Base-by-base conservation (phyloP, 495 filamentous ascomycete genomes). In the Talaromyces wortmannii region DNA sequence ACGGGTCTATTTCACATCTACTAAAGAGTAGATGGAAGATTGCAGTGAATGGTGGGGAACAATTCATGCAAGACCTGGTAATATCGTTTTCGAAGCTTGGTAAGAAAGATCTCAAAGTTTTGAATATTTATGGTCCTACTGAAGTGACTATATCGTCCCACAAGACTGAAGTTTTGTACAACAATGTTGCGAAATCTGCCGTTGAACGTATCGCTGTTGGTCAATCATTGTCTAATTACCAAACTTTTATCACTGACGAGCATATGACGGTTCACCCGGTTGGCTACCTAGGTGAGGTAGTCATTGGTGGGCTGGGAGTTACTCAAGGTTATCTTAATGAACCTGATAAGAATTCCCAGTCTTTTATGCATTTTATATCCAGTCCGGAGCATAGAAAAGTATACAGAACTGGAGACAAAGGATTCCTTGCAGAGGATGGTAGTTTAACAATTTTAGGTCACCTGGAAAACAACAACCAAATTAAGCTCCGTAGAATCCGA, bases 401-500 rank as follows among this genome's bases (percentile, higher is more conserved):
- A 57, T 68, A 78, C 53, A 64, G 66, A 0, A 77, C 74, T 0
- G 73, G 78, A 3, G 76, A 81, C 51, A 51, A 52, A 0, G 73
- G 71, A 2, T 58, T 78, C 0, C 16, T 33, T 6, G 5, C 5
- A 15, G 30, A 18, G 12, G 50, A 53, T 23, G 23, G 74, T 55
- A 11, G 55, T 0, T 40, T 83, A 1, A 45, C 69, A 0, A 60
- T 77, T 40, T 45, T 62, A 0, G 68, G 69, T 4, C 73, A 80
- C 2, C 68, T 78, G 4, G 58, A 48, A 0, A 77, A 76, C 5
- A 56, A 77, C 58, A 71, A 63, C 0, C 75, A 80, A 55, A 59
- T 83, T 33, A 83, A 84, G 59, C 45, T 81, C 2, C 63, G 73
- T 1, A 79, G 80, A 0, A 17, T 78, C 4, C 76, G 79, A 0